A percentile compares a stretch with the other conserved stretches of the same genome.
Evolutionary conservation across 495 filamentous ascomycete species (phyloP).

Genomic region (Trichoderma parareesei): DNA sequence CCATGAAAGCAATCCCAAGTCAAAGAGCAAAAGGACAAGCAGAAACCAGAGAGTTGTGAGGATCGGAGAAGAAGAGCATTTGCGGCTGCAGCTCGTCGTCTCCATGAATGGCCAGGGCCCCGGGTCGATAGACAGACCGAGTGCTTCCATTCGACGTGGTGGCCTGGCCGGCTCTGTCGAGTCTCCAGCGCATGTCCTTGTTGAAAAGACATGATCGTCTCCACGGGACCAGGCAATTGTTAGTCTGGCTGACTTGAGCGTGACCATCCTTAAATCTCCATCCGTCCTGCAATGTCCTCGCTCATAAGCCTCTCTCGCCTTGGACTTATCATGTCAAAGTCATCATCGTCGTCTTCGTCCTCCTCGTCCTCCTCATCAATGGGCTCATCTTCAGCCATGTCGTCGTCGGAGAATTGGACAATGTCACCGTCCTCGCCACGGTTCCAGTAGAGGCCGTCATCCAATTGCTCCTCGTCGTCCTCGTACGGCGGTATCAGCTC

Average conservation of each 20-base stretch:
- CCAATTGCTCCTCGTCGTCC: constrained; percentile 33
- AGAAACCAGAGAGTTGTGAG: not conserved
- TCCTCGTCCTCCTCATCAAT: constrained; percentile 18
- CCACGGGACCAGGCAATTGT: not conserved
- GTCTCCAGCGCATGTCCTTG: not conserved
- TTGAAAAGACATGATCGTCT: not conserved
- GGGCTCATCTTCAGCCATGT: constrained; percentile 16
- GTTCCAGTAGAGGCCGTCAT: constrained; percentile 38
- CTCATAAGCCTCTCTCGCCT: constrained; percentile 8
- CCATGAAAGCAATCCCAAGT: not conserved
- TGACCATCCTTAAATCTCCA: constrained; percentile 11
- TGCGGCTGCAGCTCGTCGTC: too few species aligned
- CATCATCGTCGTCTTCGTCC: constrained; percentile 20
- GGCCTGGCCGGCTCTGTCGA: too few species aligned
- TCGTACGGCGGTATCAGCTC: constrained; percentile 32
- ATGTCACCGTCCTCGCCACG: constrained; percentile 42
- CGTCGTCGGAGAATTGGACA: constrained; percentile 11
- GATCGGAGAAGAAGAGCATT: not conserved
- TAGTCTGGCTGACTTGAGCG: not conserved
- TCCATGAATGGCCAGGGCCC: too few species aligned
- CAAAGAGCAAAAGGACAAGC: not conserved
- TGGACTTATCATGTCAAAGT: constrained; percentile 15
- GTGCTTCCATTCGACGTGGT: too few species aligned
- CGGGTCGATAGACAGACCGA: too few species aligned
- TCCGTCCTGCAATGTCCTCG: constrained; percentile 12